Base-by-base conservation (phyloP, 2,329 filamentous ascomycete genomes). In the Diaporthe sp. region DNA sequence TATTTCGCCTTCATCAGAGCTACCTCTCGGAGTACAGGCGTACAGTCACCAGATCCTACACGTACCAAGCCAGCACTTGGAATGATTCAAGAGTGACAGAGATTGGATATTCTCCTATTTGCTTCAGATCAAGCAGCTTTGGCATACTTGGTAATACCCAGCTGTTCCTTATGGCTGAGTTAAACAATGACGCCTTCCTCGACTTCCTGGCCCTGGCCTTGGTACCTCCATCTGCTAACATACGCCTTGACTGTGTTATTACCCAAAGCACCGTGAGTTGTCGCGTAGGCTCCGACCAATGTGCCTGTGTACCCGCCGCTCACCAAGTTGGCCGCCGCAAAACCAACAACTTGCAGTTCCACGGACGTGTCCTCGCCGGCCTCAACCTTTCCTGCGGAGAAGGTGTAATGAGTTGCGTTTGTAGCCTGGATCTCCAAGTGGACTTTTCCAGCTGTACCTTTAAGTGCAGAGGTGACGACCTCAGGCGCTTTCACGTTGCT, bases 181-280 rank as follows among this genome's bases (percentile, higher is more conserved):
- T 2, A 61, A 45, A 61, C 58, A 15, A 45, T 45, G n/a, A 45
- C 38, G 4, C 58, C 58, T 17, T 61, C 58, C 6, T 61, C 58
- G 17, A 61, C 58, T 30, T 61, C 58, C 15, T 61, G 58, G 8
- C 58, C 58, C 5, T 61, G 58, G 0, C 58, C 58, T 19, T 61
- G n/a, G 17, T 61, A 61, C 58, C 58, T 30, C 58, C 58, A 61
- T 30, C 58, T 61, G 38, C 58, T 61, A 22, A 61, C 25, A 30
- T 28, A 61, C 8, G 58, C 58, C 19, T 42, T 22, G 25, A 19
- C 25, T 17, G 58, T 61, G 8, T 61, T 38, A 30, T 45, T 61
- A 12, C 3, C 38, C 42, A 15, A 8, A 45, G 35, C 38, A 2
- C 38, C 58, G n/a, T 61, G 58, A 61, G 58, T 45, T 61, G 58